Base-by-base conservation (phyloP, 805 yeast genomes). In the Danielia reshetovae region DNA sequence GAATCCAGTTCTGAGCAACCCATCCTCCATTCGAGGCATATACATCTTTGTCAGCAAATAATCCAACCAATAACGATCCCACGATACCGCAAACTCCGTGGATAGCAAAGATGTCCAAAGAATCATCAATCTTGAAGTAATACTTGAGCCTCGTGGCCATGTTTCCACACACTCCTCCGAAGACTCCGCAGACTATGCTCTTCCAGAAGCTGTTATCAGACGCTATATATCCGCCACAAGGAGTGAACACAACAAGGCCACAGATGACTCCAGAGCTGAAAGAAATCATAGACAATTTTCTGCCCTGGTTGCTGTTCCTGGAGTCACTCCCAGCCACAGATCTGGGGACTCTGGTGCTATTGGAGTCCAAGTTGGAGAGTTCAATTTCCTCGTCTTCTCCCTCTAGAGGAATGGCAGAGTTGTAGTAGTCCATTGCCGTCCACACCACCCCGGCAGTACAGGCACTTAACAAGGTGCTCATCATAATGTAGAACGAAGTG, bases 31-130 rank as follows among this genome's bases (percentile, higher is more conserved):
- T 27, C 1, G 69, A 49, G 1, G 46, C 54, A 34, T 60, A 61
- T 6, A 42, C 35, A 8, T 46, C 39, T 19, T 7, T 9, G 25
- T 59, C 59, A 12, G 70, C 68, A 46, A 67, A 63, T 1, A 67
- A 53, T 0, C 72, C 72, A 2, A 68, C 65, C 23, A 67, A 45
- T 9, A 67, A 24, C 2, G 68, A 61, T 0, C 72, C 72, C 3
- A 55, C 57, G 18, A 63, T 55, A 1, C 72, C 72, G 16, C 65
- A 60, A 5, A 65, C 49, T 0, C 71, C 72, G 44, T 67, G 72
- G 25, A 67, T 56, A 6, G 72, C 71, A 46, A 65, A 65, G 4
- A 66, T 51, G 43, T 67, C 72, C 26, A 65, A 56, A 1, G 70
- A 65, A 45, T 67, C 72, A 41, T 67, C 72, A n/a, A 66, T 56